Percentiles rank a stretch among this genome's conserved stretches.
Evolutionary conservation across 1,139 yeast genomes (phyloP).

Genomic region (Pichia sp.): DNA sequence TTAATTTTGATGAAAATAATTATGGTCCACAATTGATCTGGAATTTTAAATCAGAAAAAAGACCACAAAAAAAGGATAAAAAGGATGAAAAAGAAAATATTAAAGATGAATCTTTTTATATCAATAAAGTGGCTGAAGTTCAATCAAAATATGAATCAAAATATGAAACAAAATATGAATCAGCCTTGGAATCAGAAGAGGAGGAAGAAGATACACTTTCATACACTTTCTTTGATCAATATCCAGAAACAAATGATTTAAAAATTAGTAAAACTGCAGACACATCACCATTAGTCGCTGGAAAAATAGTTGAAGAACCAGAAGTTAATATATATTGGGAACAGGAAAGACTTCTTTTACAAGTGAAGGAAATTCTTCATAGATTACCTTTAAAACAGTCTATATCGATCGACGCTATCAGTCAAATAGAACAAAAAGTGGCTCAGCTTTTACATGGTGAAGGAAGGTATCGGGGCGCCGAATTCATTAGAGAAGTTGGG

Average conservation of each 20-base stretch:
- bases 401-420: background rate
- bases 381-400: too few relatives aligned
- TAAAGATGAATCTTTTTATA: too few relatives aligned
- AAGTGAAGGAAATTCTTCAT: too few relatives aligned
- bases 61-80: background rate
- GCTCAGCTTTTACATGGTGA: too few relatives aligned
- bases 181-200: background rate
- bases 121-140: too few relatives aligned
- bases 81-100: too few relatives aligned
- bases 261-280: constrained; percentile 3
- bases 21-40: constrained; percentile 24
- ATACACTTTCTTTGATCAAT: constrained; percentile 3
- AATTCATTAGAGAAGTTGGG: background rate
- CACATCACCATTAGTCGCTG: constrained; percentile 5
- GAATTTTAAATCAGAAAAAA: constrained; percentile 18
- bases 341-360: background rate
- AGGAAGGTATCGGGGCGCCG: background rate
- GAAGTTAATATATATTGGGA: too few relatives aligned
- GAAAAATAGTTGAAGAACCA: background rate
- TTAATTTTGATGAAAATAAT: constrained; percentile 18
- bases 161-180: background rate
- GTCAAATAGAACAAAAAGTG: too few relatives aligned
- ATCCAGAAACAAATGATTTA: background rate
- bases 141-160: too few relatives aligned
- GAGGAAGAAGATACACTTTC: constrained; percentile 8